A percentile compares a stretch with the other conserved stretches of the same genome.
Conservation (phyloP, 2,329 filamentous ascomycete genomes). For the Cladosporium oxysporum region DNA sequence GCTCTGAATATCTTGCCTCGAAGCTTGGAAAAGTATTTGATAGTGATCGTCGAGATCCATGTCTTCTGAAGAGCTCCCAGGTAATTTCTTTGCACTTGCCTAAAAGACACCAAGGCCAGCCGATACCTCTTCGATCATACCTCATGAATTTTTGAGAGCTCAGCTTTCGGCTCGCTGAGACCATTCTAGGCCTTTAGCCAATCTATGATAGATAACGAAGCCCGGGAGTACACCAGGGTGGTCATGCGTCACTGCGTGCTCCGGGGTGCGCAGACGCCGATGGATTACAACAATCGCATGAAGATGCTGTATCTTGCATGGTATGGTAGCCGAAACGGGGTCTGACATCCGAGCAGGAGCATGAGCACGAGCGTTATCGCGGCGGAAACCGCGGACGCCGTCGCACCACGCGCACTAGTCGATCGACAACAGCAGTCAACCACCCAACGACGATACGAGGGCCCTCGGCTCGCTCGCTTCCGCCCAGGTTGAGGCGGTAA, state of each 20-base stretch:
- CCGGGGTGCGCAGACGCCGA: background rate
- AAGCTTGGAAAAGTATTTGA: background rate
- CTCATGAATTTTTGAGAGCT: no score
- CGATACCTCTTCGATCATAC: background rate
- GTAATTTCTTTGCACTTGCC: background rate
- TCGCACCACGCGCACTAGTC: background rate
- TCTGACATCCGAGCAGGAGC: background rate
- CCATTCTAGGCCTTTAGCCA: background rate
- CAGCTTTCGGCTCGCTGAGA: background rate
- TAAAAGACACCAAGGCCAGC: background rate
- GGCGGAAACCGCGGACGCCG: conserved; percentile 6
- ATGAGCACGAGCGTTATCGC: background rate
- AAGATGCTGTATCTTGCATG: background rate
- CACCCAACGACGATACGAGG: conserved; percentile 5
- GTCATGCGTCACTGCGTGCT: background rate
- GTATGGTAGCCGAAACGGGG: background rate
- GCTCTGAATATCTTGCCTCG: background rate
- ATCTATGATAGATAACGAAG: background rate
- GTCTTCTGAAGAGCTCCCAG: background rate
- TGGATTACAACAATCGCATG: background rate
- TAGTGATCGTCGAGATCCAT: background rate
- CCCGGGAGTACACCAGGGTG: background rate
- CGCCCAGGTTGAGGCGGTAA: conserved; percentile 2
- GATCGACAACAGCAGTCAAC: conserved; percentile 1
- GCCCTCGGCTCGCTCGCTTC: conserved; percentile 4